Evolutionary conservation across 108 stramenopile genomes (phyloP).

Genomic region (Fragilariopsis cylindrus): DNA sequence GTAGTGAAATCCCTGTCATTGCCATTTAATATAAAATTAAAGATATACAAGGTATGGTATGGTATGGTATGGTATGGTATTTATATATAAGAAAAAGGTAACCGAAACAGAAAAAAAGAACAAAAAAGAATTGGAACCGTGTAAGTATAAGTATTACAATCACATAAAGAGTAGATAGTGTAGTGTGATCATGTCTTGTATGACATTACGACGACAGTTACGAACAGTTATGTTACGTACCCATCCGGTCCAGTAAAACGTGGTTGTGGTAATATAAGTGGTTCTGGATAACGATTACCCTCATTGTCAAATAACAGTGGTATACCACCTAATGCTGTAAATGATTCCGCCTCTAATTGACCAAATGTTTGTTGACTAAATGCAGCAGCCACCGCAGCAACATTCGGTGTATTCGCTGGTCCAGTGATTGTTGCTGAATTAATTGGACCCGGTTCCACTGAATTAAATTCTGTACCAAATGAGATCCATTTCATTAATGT

Average conservation of each 20-base stretch:
- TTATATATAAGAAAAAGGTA: conserved; percentile 3
- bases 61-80: neutral
- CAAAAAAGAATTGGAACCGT: neutral
- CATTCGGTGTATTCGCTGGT: neutral
- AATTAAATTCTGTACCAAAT: no score
- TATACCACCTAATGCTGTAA: conserved; percentile 27
- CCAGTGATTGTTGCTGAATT: neutral
- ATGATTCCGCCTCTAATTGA: conserved; percentile 3
- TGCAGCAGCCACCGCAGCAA: conserved; percentile 8
- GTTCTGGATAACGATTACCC: conserved; percentile 18
- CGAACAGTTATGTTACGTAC: neutral
- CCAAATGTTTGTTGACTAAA: conserved; percentile 7
- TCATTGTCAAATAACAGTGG: conserved; percentile 22
- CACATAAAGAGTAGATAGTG: no score
- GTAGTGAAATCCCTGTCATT: conserved; percentile 2
- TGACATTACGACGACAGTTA: no score
- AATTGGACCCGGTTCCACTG: no score
- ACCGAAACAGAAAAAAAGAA: neutral
- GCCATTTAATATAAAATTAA: no score
- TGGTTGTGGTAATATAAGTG: conserved; percentile 23
- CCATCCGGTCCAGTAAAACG: conserved; percentile 31
- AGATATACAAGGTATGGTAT: neutral
- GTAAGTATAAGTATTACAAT: neutral
- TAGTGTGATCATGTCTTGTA: no score
- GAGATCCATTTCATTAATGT: no score